phyloP scores from a whole-genome alignment of 2,329 filamentous ascomycete species.

The Diplodia sapinea region DNA sequence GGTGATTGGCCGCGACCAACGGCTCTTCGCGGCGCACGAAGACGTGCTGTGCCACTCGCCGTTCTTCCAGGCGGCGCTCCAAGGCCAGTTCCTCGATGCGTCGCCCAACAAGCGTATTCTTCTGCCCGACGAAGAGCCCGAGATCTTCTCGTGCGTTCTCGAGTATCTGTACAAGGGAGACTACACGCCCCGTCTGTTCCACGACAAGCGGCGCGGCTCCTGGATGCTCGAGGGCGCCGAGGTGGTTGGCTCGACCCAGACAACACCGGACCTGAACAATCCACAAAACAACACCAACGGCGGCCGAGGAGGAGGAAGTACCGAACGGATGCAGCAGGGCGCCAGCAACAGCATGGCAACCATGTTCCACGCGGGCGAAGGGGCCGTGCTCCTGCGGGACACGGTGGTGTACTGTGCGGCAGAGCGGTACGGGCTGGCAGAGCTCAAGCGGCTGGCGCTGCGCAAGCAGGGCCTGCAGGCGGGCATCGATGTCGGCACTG shows the following conservation, averaged over 20 bases:
- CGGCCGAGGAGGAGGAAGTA: conserved; percentile 44
- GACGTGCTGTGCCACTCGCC: conserved; percentile 86
- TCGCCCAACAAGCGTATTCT: conserved; percentile 71
- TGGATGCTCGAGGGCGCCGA: conserved; percentile 83
- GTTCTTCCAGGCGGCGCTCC: conserved; percentile 77
- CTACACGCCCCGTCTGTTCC: conserved; percentile 88
- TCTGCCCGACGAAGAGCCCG: conserved; percentile 81
- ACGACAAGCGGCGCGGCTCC: conserved; percentile 83
- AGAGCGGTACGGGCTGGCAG: conserved; percentile 87
- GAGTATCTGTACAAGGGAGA: conserved; percentile 98
- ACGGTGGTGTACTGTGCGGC: conserved; percentile 94
- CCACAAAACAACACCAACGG: conserved; percentile 58
- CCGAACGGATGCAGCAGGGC: conserved; percentile 45
- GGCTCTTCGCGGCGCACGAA: conserved; percentile 94
- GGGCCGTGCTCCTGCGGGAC: conserved; percentile 82
- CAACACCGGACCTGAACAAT: conserved; percentile 55
- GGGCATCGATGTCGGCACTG: conserved; percentile 89
- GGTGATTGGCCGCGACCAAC: conserved; percentile 80
- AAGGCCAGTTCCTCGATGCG: conserved; percentile 73
- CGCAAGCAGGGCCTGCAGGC: conserved; percentile 94
- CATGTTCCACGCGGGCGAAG: conserved; percentile 75
- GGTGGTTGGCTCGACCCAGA: conserved; percentile 48
- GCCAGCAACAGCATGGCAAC: conserved; percentile 67
- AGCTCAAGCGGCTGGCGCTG: conserved; percentile 88
- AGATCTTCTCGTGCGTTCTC: conserved; percentile 90